Evolutionary conservation across 2,329 filamentous ascomycete species (phyloP).

Genomic region (Ophiostoma populinum): DNA sequence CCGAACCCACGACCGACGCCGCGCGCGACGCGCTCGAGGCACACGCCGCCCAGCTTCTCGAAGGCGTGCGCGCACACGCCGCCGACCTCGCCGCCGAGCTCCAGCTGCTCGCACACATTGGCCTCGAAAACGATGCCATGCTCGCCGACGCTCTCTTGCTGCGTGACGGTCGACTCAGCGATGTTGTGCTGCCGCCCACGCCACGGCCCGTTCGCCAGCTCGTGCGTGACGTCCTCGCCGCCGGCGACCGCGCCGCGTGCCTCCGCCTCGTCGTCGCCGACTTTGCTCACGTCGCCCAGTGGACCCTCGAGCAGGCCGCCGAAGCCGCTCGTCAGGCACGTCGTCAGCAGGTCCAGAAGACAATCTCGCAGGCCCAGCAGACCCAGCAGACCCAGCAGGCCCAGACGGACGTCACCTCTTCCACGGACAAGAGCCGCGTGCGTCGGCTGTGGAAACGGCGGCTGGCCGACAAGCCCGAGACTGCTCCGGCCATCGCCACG

Average conservation of each 20-base stretch:
- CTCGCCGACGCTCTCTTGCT: slow-evolving; percentile 6
- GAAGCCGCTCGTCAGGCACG: no score
- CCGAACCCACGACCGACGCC: background rate
- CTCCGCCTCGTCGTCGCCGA: slow-evolving; percentile 8
- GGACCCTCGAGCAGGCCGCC: slow-evolving; percentile 5
- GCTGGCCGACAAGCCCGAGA: no score
- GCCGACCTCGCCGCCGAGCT: slow-evolving; percentile 8
- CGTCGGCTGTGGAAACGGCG: no score
- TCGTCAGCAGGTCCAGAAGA: no score
- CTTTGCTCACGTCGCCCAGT: slow-evolving; percentile 10
- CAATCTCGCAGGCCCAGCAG: no score
- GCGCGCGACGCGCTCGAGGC: slow-evolving; percentile 3
- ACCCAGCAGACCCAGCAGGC: no score
- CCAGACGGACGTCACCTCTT: no score
- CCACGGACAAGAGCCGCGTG: no score
- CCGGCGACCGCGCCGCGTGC: slow-evolving; percentile 5
- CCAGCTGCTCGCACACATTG: slow-evolving; percentile 4
- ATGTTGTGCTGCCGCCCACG: slow-evolving; percentile 4
- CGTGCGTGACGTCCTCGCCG: slow-evolving; percentile 6
- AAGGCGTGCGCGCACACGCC: slow-evolving; percentile 3
- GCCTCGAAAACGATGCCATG: slow-evolving; percentile 3
- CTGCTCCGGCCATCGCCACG: no score
- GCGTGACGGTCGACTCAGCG: slow-evolving; percentile 5
- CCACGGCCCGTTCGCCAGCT: slow-evolving; percentile 10
- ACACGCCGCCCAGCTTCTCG: slow-evolving; percentile 1